Base-by-base conservation (phyloP, 495 filamentous ascomycete species). In the Penicillium simplicissimum region DNA sequence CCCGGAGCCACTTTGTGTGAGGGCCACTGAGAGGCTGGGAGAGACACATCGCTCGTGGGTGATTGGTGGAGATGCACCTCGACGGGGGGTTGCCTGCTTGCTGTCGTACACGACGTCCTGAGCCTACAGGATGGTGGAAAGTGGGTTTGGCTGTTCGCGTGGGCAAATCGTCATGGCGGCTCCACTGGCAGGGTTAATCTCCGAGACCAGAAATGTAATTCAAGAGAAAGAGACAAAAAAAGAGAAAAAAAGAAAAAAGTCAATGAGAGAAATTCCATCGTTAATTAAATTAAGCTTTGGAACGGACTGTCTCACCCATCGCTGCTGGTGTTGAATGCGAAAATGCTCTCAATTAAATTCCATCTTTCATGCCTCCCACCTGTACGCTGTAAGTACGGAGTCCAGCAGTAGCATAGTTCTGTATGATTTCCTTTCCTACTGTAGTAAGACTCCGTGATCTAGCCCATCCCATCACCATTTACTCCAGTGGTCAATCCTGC, bases 281-380 rank as follows among this genome's bases (percentile, higher is more conserved):
- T 55, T 63, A 59, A 68, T 67, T 63, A 60, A 69, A 74, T 74
- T 79, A 79, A 79, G 76, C 76, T 79, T 79, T 75, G 64, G 67
- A 70, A 71, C 71, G 69, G 73, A 68, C 67, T 67, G 61, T 71
- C 63, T 71, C 68, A 70, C 61, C 61, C 61, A 52, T 57, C 49
- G 36, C 53, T 62, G 54, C 48, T 7, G n/a, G 47, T 35, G 37
- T 64, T 58, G 45, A 48, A 61, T 56, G 34, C 37, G 53, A 53
- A 56, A 57, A 52, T 28, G 23, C 48, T 52, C 28, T 47, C 47
- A 23, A 49, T 49, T n/a, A n/a, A n/a, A 28, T 23, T 49, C 14
- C n/a, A 45, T 45, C 8, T 45, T 21, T 45, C 42, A 9, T 42
- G 40, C 23, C 23, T 25, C 23, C 23, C 23, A 1, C 23, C 23